Evolutionary conservation across 768 basidiomycete species (phyloP).

Genomic region (Russula dissimulans): DNA sequence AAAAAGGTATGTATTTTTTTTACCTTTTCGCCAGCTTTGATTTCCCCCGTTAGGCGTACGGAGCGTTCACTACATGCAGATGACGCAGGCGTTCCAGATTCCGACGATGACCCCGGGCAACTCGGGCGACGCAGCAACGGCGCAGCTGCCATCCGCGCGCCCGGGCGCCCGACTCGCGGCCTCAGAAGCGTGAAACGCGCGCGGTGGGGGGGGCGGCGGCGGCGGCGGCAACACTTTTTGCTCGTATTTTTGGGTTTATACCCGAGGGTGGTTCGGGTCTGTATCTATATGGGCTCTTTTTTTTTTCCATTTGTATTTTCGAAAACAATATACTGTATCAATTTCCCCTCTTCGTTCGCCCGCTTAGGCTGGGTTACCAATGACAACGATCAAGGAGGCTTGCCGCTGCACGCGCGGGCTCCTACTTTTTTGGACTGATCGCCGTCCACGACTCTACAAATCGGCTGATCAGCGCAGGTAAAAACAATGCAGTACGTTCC

Average conservation of each 20-base stretch:
- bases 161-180: constrained; percentile 15
- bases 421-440: neutral
- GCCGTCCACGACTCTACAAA: neutral
- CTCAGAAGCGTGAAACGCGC: constrained; percentile 11
- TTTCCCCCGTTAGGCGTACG: neutral
- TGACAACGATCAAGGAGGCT: too few species aligned
- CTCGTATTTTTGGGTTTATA: neutral
- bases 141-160: constrained; percentile 14
- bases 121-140: neutral
- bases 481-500: neutral
- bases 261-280: constrained; percentile 3
- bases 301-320: constrained; percentile 9
- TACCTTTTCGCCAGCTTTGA: constrained; percentile 31
- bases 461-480: neutral
- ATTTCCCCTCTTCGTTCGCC: neutral
- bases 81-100: constrained; percentile 20
- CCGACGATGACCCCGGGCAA: neutral
- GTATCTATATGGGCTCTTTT: constrained; percentile 9
- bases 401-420: neutral
- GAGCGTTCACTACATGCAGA: constrained; percentile 10
- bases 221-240: neutral
- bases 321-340: constrained; percentile 10
- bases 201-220: too few species aligned
- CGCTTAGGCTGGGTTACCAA: neutral
- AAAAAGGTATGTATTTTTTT: constrained; percentile 28